Evolutionary conservation across 108 stramenopile species (phyloP).

Genomic region (Chaetoceros tenuissimus): DNA sequence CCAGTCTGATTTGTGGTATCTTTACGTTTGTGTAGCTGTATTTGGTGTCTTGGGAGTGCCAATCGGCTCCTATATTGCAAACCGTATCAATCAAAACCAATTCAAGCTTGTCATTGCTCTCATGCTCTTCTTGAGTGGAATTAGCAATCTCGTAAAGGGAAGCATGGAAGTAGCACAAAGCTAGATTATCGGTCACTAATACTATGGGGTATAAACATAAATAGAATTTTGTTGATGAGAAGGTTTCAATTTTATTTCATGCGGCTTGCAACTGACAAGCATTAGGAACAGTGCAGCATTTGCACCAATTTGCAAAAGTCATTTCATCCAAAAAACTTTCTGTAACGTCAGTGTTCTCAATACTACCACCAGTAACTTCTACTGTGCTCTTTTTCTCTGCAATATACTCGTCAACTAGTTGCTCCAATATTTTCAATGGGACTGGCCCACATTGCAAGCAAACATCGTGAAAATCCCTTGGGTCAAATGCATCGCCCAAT

Average conservation of each 20-base stretch:
- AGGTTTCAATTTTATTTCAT: too few species aligned
- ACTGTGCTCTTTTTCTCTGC: not conserved
- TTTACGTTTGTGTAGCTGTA: not conserved
- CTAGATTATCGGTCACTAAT: too few species aligned
- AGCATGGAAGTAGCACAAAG: too few species aligned
- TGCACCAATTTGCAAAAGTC: slow-evolving; percentile 48
- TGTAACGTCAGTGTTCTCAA: slow-evolving; percentile 1
- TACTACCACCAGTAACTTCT: slow-evolving; percentile 1
- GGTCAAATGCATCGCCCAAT: slow-evolving; percentile 29
- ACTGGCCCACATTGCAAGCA: slow-evolving; percentile 39
- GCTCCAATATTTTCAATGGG: slow-evolving; percentile 37
- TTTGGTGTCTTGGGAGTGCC: not conserved
- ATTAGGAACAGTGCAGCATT: slow-evolving; percentile 33
- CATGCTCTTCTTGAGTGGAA: not conserved
- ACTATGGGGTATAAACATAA: too few species aligned
- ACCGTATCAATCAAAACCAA: not conserved
- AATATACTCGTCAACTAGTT: slow-evolving; percentile 29
- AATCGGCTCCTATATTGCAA: not conserved
- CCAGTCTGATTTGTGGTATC: slow-evolving; percentile 1
- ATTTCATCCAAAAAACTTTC: slow-evolving; percentile 10
- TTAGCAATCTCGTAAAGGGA: not conserved
- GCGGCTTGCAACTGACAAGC: too few species aligned
- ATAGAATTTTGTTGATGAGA: too few species aligned
- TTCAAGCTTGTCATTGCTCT: not conserved
- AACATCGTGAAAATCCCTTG: slow-evolving; percentile 42